These are phyloP conservation scores for Stenogyne calaminthoides DNA, from an alignment of 305 asterid species.

Conservation along the genomic window DNA sequence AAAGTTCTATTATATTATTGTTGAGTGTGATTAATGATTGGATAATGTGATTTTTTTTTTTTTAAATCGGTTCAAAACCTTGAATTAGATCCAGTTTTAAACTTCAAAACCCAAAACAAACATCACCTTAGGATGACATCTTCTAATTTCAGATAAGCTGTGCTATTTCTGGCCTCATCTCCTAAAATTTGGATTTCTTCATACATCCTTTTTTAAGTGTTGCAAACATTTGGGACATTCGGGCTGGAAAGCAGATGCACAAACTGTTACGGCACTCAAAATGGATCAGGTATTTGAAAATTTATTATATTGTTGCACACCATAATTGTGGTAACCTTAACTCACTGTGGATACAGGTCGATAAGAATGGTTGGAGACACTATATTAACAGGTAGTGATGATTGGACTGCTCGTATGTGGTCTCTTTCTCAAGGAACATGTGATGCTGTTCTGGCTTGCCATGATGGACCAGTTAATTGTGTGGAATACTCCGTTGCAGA, in stretches of 20 bases:
- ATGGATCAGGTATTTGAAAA: constrained; percentile 70
- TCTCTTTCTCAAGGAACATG: constrained; percentile 90
- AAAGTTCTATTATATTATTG: not conserved
- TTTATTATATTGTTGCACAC: not conserved
- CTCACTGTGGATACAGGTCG: constrained; percentile 58
- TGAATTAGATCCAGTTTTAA: not conserved
- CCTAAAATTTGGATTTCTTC: constrained; percentile 34
- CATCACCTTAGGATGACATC: constrained; percentile 21
- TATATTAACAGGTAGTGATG: constrained; percentile 94
- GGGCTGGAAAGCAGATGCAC: constrained; percentile 92
- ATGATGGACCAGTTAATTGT: constrained; percentile 85
- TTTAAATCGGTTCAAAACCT: no score
- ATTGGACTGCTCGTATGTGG: constrained; percentile 98
- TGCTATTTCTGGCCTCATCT: constrained; percentile 31
- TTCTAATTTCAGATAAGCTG: constrained; percentile 21
- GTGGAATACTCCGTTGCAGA: constrained; percentile 85
- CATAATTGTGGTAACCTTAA: constrained; percentile 29
- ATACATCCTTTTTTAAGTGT: constrained; percentile 48
- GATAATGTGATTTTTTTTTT: not conserved
- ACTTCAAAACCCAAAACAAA: not conserved
- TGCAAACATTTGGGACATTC: constrained; percentile 92
- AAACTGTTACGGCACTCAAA: constrained; percentile 88
- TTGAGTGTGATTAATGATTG: not conserved
- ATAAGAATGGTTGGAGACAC: constrained; percentile 97
- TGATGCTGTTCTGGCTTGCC: constrained; percentile 94